These are phyloP conservation scores for Barnettozyma siamensis DNA, from an alignment of 805 yeast genomes.

Conservation along the genomic window DNA sequence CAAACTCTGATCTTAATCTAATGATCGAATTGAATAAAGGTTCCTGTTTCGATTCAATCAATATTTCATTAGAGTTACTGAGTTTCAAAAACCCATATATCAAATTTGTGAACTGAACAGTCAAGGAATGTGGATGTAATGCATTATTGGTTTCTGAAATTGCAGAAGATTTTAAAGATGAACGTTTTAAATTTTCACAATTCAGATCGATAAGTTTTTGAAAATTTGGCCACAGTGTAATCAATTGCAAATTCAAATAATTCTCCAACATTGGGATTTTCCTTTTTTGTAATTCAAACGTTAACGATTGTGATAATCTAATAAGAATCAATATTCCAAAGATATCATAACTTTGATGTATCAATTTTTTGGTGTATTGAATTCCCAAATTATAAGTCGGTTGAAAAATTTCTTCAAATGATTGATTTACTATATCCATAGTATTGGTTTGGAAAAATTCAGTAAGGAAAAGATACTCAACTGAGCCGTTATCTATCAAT, in stretches of 20 bases:
- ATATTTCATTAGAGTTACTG: conserved; percentile 29
- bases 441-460: conserved; percentile 55
- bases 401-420: conserved; percentile 46
- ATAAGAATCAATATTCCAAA: conserved; percentile 76
- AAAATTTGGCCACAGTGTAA: conserved; percentile 81
- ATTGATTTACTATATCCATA: conserved; percentile 34
- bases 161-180: conserved; percentile 30
- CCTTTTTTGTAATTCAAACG: conserved; percentile 60
- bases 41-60: conserved; percentile 38
- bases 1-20: conserved; percentile 75
- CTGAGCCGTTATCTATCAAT: conserved; percentile 66
- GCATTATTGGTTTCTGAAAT: conserved; percentile 28
- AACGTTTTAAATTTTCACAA: conserved; percentile 58
- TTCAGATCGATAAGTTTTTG: conserved; percentile 72
- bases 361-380: conserved; percentile 39
- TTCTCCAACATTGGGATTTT: conserved; percentile 67
- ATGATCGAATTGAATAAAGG: conserved; percentile 68
- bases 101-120: conserved; percentile 74
- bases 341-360: conserved; percentile 50
- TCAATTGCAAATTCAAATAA: conserved; percentile 58
- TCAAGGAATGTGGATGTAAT: conserved; percentile 51
- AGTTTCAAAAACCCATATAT: conserved; percentile 66
- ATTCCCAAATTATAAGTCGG: conserved; percentile 48
- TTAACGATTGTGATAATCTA: conserved; percentile 60
- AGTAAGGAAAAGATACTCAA: conserved; percentile 66